Conservation (phyloP, 2,329 filamentous ascomycete species). For the Rugonectria rugulosa region DNA sequence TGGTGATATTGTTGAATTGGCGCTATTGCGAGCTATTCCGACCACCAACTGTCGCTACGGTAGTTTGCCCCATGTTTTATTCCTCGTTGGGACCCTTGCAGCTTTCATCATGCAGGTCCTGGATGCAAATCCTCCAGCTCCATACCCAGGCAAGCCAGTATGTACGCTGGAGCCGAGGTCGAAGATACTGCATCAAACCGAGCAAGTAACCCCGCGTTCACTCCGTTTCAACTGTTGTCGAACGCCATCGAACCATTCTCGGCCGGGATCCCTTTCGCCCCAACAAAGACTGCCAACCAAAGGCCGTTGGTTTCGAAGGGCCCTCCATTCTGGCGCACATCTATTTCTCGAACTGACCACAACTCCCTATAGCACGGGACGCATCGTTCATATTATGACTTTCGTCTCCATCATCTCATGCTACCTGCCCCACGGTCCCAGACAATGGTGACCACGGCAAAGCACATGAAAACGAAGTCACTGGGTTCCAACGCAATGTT, state of each 20-base stretch:
- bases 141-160: background rate
- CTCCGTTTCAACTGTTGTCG: background rate
- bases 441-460: slow-evolving; percentile 21
- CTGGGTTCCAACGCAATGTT: slow-evolving; percentile 27
- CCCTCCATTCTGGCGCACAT: too few species aligned
- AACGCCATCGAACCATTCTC: background rate
- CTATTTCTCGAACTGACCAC: background rate
- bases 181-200: background rate
- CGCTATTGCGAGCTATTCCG: background rate
- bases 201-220: background rate
- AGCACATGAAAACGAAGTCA: slow-evolving; percentile 38
- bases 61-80: background rate
- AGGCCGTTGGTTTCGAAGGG: background rate
- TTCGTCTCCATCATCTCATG: background rate
- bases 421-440: background rate
- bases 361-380: background rate
- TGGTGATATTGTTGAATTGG: background rate
- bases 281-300: background rate
- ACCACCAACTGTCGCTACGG: background rate
- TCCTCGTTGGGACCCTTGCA: slow-evolving; percentile 10
- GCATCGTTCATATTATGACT: too few species aligned
- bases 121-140: slow-evolving; percentile 28
- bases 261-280: background rate
- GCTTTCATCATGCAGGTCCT: slow-evolving; percentile 35
- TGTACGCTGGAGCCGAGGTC: background rate